Conservation (phyloP, 805 yeast species). For the Zygotorulaspora chibaensis region DNA sequence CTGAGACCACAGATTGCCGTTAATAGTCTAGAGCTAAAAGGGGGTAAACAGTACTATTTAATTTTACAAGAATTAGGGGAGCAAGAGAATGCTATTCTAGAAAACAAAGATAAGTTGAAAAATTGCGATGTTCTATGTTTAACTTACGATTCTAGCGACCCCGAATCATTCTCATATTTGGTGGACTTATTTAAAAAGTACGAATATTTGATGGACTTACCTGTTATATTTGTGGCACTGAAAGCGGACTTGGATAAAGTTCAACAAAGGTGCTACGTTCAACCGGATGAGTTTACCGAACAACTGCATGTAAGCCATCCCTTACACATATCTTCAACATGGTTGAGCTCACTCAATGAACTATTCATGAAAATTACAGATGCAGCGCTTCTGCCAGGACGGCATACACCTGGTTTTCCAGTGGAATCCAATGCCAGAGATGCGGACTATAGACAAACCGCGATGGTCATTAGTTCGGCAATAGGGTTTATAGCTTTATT, state of each 20-base stretch:
- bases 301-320: constrained; percentile 70
- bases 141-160: constrained; percentile 91
- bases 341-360: constrained; percentile 85
- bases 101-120: constrained; percentile 61
- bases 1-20: constrained; percentile 77
- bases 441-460: constrained; percentile 45
- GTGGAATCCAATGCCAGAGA: constrained; percentile 54
- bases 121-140: constrained; percentile 90
- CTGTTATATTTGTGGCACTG: constrained; percentile 82
- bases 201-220: constrained; percentile 58
- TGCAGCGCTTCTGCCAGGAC: constrained; percentile 75
- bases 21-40: constrained; percentile 86
- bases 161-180: constrained; percentile 84
- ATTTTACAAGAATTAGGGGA: constrained; percentile 89
- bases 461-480: constrained; percentile 64
- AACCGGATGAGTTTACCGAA: constrained; percentile 83
- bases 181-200: constrained; percentile 63
- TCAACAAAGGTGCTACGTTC: constrained; percentile 80
- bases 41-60: constrained; percentile 92
- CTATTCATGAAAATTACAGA: constrained; percentile 82
- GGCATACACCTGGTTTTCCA: constrained; percentile 73
- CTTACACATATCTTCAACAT: constrained; percentile 80
- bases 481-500: constrained; percentile 60
- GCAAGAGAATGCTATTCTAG: constrained; percentile 74
- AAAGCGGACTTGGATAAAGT: constrained; percentile 96